Base-by-base conservation (phyloP, 31 red algal genomes). In the Porphyra umbilicalis region DNA sequence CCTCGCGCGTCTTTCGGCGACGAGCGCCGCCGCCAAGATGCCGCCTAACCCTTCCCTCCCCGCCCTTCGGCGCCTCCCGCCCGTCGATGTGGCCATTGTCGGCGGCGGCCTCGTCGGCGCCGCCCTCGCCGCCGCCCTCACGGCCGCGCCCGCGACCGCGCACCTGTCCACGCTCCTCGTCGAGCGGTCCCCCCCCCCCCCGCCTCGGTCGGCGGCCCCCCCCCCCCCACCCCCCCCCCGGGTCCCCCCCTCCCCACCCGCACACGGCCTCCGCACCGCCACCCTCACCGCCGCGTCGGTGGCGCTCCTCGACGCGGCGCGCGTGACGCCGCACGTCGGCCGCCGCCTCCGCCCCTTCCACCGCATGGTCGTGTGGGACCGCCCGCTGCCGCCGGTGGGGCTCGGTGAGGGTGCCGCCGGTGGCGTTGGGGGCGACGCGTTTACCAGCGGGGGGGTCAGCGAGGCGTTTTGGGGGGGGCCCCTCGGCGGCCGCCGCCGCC, bases 41-140 rank as follows among this genome's bases (percentile, higher is more conserved):
- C 57, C 57, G 25, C 57, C 57, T n/a, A 71, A 71, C 14, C 57
- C 57, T 1, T 29, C 57, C 4, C 14, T 71, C 4, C 57, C 57
- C 25, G 57, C 57, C 57, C 57, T 71, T 29, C 57, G 57, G 4
- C 57, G 57, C n/a, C 87, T 92, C 82, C 44, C 78, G 13, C 76
- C 84, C 38, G 89, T 81, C 9, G 96, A 98, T 76, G 57, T 98
- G 39, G 78, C 91, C 71, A 85, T 98, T 76, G 87, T 94, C 4
- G 96, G 96, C 0, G 96, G 92, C 18, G 96, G 96, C 14, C 81
- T 98, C 32, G 96, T 98, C 39, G 96, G 96, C 30, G 80, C 87
- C 30, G 87, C 96, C 15, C 82, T 98, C 33, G 92, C 90, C 33
- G 79, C 90, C 18, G 88, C 89, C 9, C 38, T 96, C 20, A 67